These are phyloP conservation scores for Cytospora mali DNA, from an alignment of 2,329 filamentous ascomycete species.

Conservation along the genomic window DNA sequence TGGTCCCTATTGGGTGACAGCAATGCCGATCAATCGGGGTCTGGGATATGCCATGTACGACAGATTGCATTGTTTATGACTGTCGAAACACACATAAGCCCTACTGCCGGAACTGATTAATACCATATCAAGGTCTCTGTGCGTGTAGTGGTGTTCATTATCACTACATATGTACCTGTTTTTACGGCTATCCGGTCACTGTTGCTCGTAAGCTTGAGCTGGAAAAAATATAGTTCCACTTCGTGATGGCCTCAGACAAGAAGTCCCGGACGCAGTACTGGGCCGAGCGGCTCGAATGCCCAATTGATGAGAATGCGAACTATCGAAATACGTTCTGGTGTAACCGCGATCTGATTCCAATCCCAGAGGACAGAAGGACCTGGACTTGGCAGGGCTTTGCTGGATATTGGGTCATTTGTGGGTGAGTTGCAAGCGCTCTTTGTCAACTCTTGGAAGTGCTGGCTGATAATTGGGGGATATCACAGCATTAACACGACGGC, in stretches of 20 bases:
- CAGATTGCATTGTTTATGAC: neutral
- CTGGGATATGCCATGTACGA: neutral
- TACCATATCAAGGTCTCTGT: neutral
- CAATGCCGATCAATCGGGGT: neutral
- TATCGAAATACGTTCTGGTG: conserved; percentile 39
- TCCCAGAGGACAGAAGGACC: conserved; percentile 31
- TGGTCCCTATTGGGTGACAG: neutral
- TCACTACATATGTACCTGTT: neutral
- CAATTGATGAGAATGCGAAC: conserved; percentile 34
- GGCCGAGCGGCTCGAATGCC: conserved; percentile 28
- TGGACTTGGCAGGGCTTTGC: conserved; percentile 38
- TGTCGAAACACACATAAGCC: neutral
- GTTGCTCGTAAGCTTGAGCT: conserved; percentile 5
- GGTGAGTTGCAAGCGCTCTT: conserved; percentile 18
- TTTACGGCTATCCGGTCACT: too few relatives aligned
- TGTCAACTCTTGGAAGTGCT: neutral
- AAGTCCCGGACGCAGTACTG: conserved; percentile 23
- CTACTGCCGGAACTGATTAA: neutral
- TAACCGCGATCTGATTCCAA: conserved; percentile 38
- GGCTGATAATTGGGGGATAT: neutral
- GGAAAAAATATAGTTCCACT: neutral
- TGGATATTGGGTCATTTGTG: conserved; percentile 38
- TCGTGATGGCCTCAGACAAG: neutral
- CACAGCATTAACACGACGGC: conserved; percentile 33
- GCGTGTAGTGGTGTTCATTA: neutral